These are phyloP conservation scores for Pichia sporocuriosa DNA, from an alignment of 805 yeast genomes.

Conservation along the genomic window DNA sequence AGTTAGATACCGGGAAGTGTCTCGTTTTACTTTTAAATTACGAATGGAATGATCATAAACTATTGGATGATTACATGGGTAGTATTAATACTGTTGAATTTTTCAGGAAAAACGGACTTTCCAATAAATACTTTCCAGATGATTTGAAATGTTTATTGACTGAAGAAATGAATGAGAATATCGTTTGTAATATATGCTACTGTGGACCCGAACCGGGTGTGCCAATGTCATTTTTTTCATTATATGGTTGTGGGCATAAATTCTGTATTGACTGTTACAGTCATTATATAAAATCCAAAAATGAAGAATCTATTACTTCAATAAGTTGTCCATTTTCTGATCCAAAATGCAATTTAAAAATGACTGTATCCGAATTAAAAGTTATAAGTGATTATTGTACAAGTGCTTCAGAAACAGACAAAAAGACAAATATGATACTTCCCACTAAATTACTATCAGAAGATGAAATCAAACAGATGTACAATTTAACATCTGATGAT, in stretches of 20 bases:
- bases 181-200: conserved; percentile 67
- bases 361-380: conserved; percentile 38
- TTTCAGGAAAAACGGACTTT: conserved; percentile 25
- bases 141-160: conserved; percentile 2
- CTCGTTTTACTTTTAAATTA: conserved; percentile 40
- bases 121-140: conserved; percentile 29
- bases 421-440: not conserved
- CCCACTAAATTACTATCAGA: conserved; percentile 10
- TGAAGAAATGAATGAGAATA: conserved; percentile 24
- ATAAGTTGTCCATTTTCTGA: conserved; percentile 56
- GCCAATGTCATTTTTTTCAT: conserved; percentile 35
- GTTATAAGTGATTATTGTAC: conserved; percentile 21
- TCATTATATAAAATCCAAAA: conserved; percentile 46
- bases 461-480: conserved; percentile 19
- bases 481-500: conserved; percentile 10
- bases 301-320: conserved; percentile 35
- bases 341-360: conserved; percentile 39
- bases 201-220: conserved; percentile 36
- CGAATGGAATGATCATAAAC: conserved; percentile 53
- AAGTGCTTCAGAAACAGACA: not conserved
- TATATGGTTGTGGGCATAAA: conserved; percentile 59
- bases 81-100: conserved; percentile 27
- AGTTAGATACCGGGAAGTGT: conserved; percentile 34
- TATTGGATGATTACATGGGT: conserved; percentile 48
- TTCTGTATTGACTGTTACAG: conserved; percentile 67